These are phyloP conservation scores for Geosmithia putterillii DNA, from an alignment of 2,329 filamentous ascomycete genomes.

Conservation along the genomic window DNA sequence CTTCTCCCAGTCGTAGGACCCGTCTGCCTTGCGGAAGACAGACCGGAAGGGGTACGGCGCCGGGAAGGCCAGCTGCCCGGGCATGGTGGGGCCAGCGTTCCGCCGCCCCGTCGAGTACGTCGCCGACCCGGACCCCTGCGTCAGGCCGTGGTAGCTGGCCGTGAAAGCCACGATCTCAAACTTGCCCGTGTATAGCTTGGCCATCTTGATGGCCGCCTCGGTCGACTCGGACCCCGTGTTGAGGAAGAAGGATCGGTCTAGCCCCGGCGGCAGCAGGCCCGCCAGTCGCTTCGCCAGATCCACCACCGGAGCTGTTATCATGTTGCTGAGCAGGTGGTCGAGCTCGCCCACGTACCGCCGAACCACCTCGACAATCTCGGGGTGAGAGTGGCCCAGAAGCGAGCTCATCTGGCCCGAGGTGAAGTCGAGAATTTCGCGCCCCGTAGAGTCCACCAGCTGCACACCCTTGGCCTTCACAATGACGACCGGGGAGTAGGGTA, in stretches of 20 bases:
- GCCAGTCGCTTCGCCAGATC: slow-evolving; percentile 38
- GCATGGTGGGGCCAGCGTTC: slow-evolving; percentile 34
- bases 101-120: slow-evolving; percentile 44
- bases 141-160: slow-evolving; percentile 50
- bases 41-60: slow-evolving; percentile 50
- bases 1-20: slow-evolving; percentile 48
- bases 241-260: slow-evolving; percentile 45
- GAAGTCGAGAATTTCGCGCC: slow-evolving; percentile 40
- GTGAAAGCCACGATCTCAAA: slow-evolving; percentile 51
- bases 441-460: slow-evolving; percentile 30
- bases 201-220: slow-evolving; percentile 53
- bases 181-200: slow-evolving; percentile 51
- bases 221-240: slow-evolving; percentile 44
- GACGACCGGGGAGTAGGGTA: slow-evolving; percentile 16
- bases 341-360: slow-evolving; percentile 33
- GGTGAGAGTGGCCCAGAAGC: slow-evolving; percentile 43
- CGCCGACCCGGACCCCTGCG: slow-evolving; percentile 36
- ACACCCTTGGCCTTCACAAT: slow-evolving; percentile 29
- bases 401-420: slow-evolving; percentile 51
- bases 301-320: slow-evolving; percentile 45
- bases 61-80: slow-evolving; percentile 44
- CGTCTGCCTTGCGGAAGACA: slow-evolving; percentile 43
- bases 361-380: slow-evolving; percentile 43
- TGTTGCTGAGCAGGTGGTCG: slow-evolving; percentile 47
- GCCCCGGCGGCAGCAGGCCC: slow-evolving; percentile 29